phyloP scores from a whole-genome alignment of 2,329 filamentous ascomycete genomes.

The Neonectria hederae region DNA sequence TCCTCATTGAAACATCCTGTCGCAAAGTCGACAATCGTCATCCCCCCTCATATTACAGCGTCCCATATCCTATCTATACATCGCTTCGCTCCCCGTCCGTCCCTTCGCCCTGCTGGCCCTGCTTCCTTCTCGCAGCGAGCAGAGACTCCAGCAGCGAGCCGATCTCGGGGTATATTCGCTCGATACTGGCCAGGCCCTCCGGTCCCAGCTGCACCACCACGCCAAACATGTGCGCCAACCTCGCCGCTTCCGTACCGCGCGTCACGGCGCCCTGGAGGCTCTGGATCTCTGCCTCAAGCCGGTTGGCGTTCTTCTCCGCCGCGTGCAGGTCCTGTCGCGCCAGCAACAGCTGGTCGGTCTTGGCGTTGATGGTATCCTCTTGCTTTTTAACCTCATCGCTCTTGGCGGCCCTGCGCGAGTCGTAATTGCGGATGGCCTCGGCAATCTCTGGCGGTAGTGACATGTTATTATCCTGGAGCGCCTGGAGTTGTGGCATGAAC shows the following conservation, averaged over 20 bases:
- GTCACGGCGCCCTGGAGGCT: slow-evolving; percentile 36
- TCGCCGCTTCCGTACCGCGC: slow-evolving; percentile 37
- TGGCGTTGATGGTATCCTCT: slow-evolving; percentile 33
- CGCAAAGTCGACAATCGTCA: neutral
- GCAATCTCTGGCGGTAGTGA: slow-evolving; percentile 40
- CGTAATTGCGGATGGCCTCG: slow-evolving; percentile 40
- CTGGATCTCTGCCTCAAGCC: slow-evolving; percentile 38
- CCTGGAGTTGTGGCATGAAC: slow-evolving; percentile 40
- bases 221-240: slow-evolving; percentile 41
- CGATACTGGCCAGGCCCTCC: slow-evolving; percentile 39
- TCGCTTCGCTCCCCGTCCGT: slow-evolving; percentile 16
- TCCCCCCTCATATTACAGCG: neutral
- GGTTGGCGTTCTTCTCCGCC: slow-evolving; percentile 31
- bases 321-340: slow-evolving; percentile 31
- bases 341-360: slow-evolving; percentile 31
- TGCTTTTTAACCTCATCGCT: slow-evolving; percentile 41
- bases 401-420: slow-evolving; percentile 38
- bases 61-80: neutral
- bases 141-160: slow-evolving; percentile 40
- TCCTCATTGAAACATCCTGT: neutral
- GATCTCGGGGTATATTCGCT: slow-evolving; percentile 45
- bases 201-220: slow-evolving; percentile 41
- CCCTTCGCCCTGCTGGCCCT: slow-evolving; percentile 21
- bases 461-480: slow-evolving; percentile 42
- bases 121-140: slow-evolving; percentile 34